phyloP scores from a whole-genome alignment of 768 basidiomycete genomes.

The Panus rudis region DNA sequence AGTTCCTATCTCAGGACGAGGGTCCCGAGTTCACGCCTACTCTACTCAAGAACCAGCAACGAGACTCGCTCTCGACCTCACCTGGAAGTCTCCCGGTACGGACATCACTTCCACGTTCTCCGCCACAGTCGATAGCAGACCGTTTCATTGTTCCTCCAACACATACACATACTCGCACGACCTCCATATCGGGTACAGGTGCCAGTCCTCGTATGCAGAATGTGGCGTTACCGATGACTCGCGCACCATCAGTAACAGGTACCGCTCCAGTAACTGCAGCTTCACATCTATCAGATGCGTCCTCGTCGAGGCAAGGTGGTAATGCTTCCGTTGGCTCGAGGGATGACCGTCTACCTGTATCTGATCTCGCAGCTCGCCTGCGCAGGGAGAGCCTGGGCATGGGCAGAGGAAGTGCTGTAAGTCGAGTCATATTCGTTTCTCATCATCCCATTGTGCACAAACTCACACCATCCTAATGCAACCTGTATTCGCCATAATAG shows the following conservation, averaged over 20 bases:
- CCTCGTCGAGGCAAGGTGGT: conserved; percentile 33
- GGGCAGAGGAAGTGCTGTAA: conserved; percentile 26
- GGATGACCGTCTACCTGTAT: conserved; percentile 27
- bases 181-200: conserved; percentile 25
- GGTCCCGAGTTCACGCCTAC: conserved; percentile 68
- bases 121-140: conserved; percentile 38
- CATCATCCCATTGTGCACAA: too few species aligned
- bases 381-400: conserved; percentile 44
- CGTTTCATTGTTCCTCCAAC: conserved; percentile 34
- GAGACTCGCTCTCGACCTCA: conserved; percentile 43
- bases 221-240: conserved; percentile 28
- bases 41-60: conserved; percentile 54
- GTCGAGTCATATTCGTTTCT: conserved; percentile 8
- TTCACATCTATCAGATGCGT: conserved; percentile 35
- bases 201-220: conserved; percentile 30
- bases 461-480: background rate
- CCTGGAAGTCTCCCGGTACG: conserved; percentile 34
- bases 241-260: conserved; percentile 26
- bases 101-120: conserved; percentile 40
- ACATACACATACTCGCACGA: conserved; percentile 28
- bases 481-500: conserved; percentile 4
- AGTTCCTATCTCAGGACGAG: conserved; percentile 64
- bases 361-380: conserved; percentile 35
- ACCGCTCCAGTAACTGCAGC: conserved; percentile 20
- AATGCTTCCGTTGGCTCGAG: conserved; percentile 28